A percentile compares a stretch with the other conserved stretches of the same genome.
Evolutionary conservation across 495 filamentous ascomycete genomes (phyloP).

Genomic region (Glonium stellatum): DNA sequence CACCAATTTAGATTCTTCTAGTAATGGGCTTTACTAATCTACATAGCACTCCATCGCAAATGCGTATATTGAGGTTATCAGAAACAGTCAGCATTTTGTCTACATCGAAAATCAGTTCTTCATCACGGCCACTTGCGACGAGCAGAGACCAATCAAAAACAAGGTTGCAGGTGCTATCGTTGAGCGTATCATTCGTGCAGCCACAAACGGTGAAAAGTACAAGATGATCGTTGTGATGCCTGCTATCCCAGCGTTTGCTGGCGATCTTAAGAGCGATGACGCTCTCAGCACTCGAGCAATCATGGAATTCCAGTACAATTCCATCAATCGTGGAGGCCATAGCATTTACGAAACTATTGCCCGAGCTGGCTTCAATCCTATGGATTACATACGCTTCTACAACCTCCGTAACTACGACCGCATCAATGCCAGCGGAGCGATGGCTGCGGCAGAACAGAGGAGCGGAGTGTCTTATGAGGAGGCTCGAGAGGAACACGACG

Average conservation of each 20-base stretch:
- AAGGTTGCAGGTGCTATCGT: conserved; percentile 84
- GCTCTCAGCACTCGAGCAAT: conserved; percentile 84
- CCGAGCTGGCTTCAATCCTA: conserved; percentile 63
- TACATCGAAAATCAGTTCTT: conserved; percentile 99
- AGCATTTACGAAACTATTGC: conserved; percentile 77
- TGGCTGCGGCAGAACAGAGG: conserved; percentile 56
- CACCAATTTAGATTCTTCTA: not conserved
- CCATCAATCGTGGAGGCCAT: conserved; percentile 80
- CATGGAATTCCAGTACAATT: conserved; percentile 91
- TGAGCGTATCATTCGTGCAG: conserved; percentile 75
- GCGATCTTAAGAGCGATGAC: conserved; percentile 72
- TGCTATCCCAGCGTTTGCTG: conserved; percentile 82
- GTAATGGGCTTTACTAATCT: conserved; percentile 2
- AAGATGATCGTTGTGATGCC: conserved; percentile 84
- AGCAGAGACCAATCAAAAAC: conserved; percentile 76
- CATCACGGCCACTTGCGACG: conserved; percentile 76
- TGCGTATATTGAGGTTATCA: conserved; percentile 79
- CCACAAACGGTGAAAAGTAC: conserved; percentile 63
- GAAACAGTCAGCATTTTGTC: conserved; percentile 72
- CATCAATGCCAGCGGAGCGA: conserved; percentile 63
- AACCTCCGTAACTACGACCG: conserved; percentile 91
- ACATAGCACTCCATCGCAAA: conserved; percentile 76
- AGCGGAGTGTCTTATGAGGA: conserved; percentile 69
- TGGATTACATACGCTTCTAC: conserved; percentile 88
- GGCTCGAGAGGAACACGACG: conserved; percentile 61